Evolutionary conservation across 1,139 yeast genomes (phyloP), one percentile per base, ranked within the genome.

Genomic region (Candida pseudoviswanathii): DNA sequence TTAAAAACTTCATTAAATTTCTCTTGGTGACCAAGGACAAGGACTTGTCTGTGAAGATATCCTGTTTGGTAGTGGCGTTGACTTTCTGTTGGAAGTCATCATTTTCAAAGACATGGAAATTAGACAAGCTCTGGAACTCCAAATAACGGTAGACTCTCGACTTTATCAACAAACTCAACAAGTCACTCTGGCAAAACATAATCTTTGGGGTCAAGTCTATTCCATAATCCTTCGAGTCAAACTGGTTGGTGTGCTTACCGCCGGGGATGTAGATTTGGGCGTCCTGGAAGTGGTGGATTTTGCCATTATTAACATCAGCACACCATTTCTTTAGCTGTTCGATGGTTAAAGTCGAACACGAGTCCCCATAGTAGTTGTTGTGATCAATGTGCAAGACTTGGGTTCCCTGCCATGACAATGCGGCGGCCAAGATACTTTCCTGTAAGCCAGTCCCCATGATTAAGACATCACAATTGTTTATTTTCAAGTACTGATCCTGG

Each of bases 361-460:
- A 78, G 64, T 91, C 98, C 9, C 99, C 99, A 62, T 94, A 94
- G 65, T 88, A 86, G 36, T 81, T 78, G 60, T 89, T 86, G 49
- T 83, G 75, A 65, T 94, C 99, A 43, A 94, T 82, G 65, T 94
- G 99, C 48, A 94, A 75, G 16, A 94, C 97, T 55, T 80, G 84
- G 16, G 94, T 85, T 10, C 98, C 98, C 61, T 90, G 97, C 98
- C 99, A 94, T 11, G 97, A 87, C 49, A 94, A 75, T 0, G 98
- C 94, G 3, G 98, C 96, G 0, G 98, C 97, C 49, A 92, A 71
- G 10, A 95, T 85, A 58, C 91, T 82, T 67, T 95, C 97, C 3
- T 85, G 85, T 43, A 95, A 75, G 1, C 98, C 98, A 0, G 99
- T 94, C 33, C 99, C 99, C 58, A 88, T 80, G 50, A 94, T 86